A percentile compares a stretch with the other conserved stretches of the same genome.
Evolutionary conservation across 768 basidiomycete genomes (phyloP).

Genomic region (Tricholomella constricta): DNA sequence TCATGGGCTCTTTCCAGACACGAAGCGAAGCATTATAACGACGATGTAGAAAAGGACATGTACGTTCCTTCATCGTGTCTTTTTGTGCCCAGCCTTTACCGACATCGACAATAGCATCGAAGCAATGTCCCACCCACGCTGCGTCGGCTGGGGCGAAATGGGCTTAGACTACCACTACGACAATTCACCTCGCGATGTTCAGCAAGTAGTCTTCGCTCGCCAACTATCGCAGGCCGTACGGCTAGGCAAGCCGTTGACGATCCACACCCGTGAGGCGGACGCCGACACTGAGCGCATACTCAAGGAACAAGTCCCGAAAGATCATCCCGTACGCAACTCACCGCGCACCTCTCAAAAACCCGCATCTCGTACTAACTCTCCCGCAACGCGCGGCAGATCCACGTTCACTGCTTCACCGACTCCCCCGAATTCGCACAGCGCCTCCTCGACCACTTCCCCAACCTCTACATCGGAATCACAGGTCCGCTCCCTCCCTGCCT

Average conservation of each 20-base stretch:
- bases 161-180: constrained; percentile 87
- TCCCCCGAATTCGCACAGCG: constrained; percentile 71
- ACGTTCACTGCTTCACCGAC: constrained; percentile 90
- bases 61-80: constrained; percentile 29
- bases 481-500: constrained; percentile 35
- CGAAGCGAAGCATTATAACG: constrained; percentile 68
- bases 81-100: not conserved
- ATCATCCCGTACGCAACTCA: constrained; percentile 54
- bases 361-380: no score
- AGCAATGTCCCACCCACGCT: constrained; percentile 78
- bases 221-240: constrained; percentile 71
- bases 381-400: constrained; percentile 52
- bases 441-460: constrained; percentile 75
- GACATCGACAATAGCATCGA: constrained; percentile 48
- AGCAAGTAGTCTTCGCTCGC: constrained; percentile 63
- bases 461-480: constrained; percentile 83
- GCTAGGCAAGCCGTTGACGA: constrained; percentile 76
- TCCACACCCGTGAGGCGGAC: constrained; percentile 87
- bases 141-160: constrained; percentile 89
- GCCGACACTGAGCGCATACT: constrained; percentile 79
- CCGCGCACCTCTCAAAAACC: no score
- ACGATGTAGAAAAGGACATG: constrained; percentile 71
- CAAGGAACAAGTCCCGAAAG: constrained; percentile 71
- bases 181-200: constrained; percentile 68
- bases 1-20: constrained; percentile 44